Conservation (phyloP, 2,329 filamentous ascomycete species). For the Colletotrichum aenigma region DNA sequence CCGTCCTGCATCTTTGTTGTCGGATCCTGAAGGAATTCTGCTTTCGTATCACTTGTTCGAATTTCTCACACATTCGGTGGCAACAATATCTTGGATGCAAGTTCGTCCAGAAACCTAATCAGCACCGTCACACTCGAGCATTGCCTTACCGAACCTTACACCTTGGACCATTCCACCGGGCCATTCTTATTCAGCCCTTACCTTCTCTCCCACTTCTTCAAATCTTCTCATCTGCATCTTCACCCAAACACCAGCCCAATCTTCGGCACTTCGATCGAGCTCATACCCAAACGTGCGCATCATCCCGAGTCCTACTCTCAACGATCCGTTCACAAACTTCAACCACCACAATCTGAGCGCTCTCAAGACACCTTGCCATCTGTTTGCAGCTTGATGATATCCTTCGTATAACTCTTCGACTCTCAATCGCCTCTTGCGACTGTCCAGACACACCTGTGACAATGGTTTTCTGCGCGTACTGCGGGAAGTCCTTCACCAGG, state of each 20-base stretch:
- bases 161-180: neutral
- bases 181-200: neutral
- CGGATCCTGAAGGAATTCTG: constrained; percentile 1
- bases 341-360: neutral
- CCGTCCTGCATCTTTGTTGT: neutral
- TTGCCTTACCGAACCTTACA: neutral
- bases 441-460: neutral
- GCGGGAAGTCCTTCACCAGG: constrained; percentile 58
- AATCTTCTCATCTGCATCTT: neutral
- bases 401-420: neutral
- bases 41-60: neutral
- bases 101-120: constrained; percentile 11
- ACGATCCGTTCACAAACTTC: neutral
- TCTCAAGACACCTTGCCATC: neutral
- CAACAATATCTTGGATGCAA: neutral
- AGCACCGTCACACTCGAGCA: neutral
- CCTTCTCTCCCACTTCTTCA: neutral
- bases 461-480: constrained; percentile 58
- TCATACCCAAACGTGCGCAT: neutral
- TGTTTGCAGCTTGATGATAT: neutral
- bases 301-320: neutral
- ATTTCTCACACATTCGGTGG: neutral
- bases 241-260: neutral
- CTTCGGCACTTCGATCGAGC: neutral
- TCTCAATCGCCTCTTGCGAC: neutral